phyloP scores from a whole-genome alignment of 2,329 filamentous ascomycete species.

The Emmonsiellopsis sp. region DNA sequence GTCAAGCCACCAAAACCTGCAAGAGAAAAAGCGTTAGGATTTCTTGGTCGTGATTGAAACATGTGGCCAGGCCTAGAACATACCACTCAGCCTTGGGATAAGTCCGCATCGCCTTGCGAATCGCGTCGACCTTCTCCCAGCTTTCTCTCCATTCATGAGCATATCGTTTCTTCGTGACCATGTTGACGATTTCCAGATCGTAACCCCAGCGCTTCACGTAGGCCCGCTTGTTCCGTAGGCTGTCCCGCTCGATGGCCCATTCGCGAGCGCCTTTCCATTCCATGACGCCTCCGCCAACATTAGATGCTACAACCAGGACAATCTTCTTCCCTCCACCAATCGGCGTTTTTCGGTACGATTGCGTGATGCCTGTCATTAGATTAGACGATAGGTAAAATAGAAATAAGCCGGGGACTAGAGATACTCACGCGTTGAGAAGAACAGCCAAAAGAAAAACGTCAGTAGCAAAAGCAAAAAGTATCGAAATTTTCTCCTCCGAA shows the following conservation, averaged over 20 bases:
- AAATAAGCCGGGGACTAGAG: not conserved
- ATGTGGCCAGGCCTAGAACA: slow-evolving; percentile 24
- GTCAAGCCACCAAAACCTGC: slow-evolving; percentile 98
- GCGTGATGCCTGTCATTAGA: slow-evolving; percentile 45
- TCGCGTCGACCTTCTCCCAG: slow-evolving; percentile 97
- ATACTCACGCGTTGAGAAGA: slow-evolving; percentile 65
- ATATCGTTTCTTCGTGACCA: slow-evolving; percentile 98
- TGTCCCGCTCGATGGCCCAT: slow-evolving; percentile 97
- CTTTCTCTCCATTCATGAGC: slow-evolving; percentile 98
- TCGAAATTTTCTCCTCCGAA: slow-evolving; percentile 57
- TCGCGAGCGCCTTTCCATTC: slow-evolving; percentile 96
- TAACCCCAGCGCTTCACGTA: slow-evolving; percentile 88
- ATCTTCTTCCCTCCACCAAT: slow-evolving; percentile 82
- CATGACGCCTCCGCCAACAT: slow-evolving; percentile 94
- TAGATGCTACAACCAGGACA: slow-evolving; percentile 87
- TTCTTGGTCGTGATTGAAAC: not conserved
- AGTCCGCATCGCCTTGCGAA: slow-evolving; percentile 79
- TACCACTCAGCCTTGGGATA: slow-evolving; percentile 96
- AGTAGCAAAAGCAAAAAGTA: slow-evolving; percentile 51
- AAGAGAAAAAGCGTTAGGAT: slow-evolving; percentile 4
- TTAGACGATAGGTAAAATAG: not conserved
- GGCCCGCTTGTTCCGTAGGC: slow-evolving; percentile 85
- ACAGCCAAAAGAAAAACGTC: slow-evolving; percentile 52
- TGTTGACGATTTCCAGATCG: slow-evolving; percentile 90
- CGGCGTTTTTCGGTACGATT: slow-evolving; percentile 59